Conservation (phyloP, 805 yeast species). For the Kuraishia hungarica region DNA sequence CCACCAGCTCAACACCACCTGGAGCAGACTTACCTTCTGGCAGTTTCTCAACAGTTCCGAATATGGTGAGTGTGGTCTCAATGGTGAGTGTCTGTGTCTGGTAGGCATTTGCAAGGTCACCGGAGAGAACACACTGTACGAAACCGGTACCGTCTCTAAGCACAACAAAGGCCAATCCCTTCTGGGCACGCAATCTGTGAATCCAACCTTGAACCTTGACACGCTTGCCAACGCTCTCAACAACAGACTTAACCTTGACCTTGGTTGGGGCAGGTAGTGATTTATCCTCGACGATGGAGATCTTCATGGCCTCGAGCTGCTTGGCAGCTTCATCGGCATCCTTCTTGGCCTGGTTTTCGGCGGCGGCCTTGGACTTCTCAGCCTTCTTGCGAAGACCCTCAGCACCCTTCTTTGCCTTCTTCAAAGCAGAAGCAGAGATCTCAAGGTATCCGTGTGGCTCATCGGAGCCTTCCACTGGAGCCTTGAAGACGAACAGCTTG, state of each 20-base stretch:
- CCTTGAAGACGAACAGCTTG: constrained; percentile 52
- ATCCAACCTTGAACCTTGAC: constrained; percentile 89
- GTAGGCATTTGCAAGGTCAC: constrained; percentile 88
- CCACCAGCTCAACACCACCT: constrained; percentile 91
- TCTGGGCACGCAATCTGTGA: constrained; percentile 88
- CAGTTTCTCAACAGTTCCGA: constrained; percentile 72
- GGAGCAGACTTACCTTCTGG: constrained; percentile 98
- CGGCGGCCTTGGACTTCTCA: constrained; percentile 56
- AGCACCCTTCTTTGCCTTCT: constrained; percentile 94
- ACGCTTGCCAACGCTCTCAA: constrained; percentile 54
- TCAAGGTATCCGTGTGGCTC: constrained; percentile 39
- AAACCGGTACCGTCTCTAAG: constrained; percentile 94
- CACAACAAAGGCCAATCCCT: constrained; percentile 84
- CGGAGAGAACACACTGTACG: constrained; percentile 79
- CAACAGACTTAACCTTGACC: constrained; percentile 54
- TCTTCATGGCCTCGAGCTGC: constrained; percentile 72
- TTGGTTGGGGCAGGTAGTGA: constrained; percentile 62
- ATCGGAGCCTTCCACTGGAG: constrained; percentile 47
- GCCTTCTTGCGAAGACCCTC: constrained; percentile 82
- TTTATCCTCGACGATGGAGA: constrained; percentile 64
- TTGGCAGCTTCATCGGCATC: constrained; percentile 68
- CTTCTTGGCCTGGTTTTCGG: constrained; percentile 40
- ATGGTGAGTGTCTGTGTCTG: constrained; percentile 78
- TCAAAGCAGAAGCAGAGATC: constrained; percentile 83
- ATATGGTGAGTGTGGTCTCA: constrained; percentile 75